Evolutionary conservation across 2,329 filamentous ascomycete genomes (phyloP), one percentile per base, ranked within the genome.

Genomic region (Pseudophaeomoniella oleicola): DNA sequence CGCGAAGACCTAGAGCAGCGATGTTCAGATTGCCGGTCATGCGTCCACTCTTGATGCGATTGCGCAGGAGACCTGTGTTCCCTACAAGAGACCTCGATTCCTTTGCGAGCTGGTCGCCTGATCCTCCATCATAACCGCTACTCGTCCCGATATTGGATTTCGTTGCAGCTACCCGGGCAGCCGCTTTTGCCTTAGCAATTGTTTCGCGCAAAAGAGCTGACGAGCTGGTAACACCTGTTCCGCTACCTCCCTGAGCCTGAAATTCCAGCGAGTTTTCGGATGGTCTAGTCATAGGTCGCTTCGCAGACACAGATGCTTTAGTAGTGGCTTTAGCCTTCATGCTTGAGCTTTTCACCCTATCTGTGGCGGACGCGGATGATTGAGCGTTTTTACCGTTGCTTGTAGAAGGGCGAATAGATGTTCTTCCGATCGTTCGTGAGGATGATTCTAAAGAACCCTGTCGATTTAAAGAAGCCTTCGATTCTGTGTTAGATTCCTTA

Each of bases 181-280:
- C 82, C 2, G 86, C 86, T 52, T 88, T 93, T 1, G 90, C 88
- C 48, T 87, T 88, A 27, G 87, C 85, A 43, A 96, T 94, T 37
- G 90, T 87, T 36, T 94, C 85, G 19, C 90, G 75, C 11, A 98
- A 61, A 1, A 86, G 78, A 12, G 72, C 66, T 0, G 88, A 94
- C 0, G 86, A 86, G 48, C 82, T 90, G 4, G 63, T 48, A 50
- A n/a, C 32, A n/a, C n/a, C n/a, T n/a, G n/a, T n/a, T n/a, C n/a
- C n/a, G n/a, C n/a, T n/a, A n/a, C n/a, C n/a, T n/a, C n/a, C n/a
- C n/a, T n/a, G n/a, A n/a, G n/a, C n/a, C n/a, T n/a, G n/a, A n/a
- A n/a, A 13, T 10, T 13, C 22, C 10, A 10, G 10, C 10, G 22
- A 10, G 13, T 10, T 13, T 29, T 29, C 22, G 22, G 22, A 10